These are phyloP conservation scores for Cryptococcus sp. DNA, from an alignment of 1,284 basidiomycete species.

Conservation along the genomic window DNA sequence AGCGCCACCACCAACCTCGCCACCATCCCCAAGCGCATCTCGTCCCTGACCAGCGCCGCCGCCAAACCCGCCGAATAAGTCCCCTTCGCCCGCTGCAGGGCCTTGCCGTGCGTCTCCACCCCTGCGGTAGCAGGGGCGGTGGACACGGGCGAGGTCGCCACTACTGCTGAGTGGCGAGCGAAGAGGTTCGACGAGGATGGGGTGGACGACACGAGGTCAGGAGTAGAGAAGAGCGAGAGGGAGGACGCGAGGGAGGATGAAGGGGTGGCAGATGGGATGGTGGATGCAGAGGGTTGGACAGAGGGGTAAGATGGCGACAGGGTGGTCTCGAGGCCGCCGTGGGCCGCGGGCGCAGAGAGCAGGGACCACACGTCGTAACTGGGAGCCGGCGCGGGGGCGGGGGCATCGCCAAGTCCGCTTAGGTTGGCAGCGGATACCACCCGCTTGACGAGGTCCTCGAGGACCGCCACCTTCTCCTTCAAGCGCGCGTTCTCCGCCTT, in stretches of 20 bases:
- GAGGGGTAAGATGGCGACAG: constrained; percentile 22
- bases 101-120: constrained; percentile 21
- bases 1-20: constrained; percentile 40
- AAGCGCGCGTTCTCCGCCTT: constrained; percentile 32
- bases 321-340: constrained; percentile 23
- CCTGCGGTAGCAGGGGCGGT: background rate
- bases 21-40: constrained; percentile 27
- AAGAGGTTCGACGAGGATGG: constrained; percentile 26
- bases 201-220: constrained; percentile 1
- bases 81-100: constrained; percentile 48
- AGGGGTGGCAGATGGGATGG: constrained; percentile 8
- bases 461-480: constrained; percentile 30
- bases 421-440: constrained; percentile 33
- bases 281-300: constrained; percentile 14
- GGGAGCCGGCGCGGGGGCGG: background rate
- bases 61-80: constrained; percentile 16
- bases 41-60: constrained; percentile 20
- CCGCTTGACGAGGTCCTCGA: constrained; percentile 43
- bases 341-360: background rate
- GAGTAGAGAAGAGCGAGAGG: constrained; percentile 2
- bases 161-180: constrained; percentile 47
- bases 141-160: constrained; percentile 34
- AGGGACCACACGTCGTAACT: background rate
- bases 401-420: constrained; percentile 5
- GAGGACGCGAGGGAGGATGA: constrained; percentile 3